Evolutionary conservation across 1,139 yeast genomes (phyloP), one percentile per base, ranked within the genome.

Genomic region (Pichia sp.): DNA sequence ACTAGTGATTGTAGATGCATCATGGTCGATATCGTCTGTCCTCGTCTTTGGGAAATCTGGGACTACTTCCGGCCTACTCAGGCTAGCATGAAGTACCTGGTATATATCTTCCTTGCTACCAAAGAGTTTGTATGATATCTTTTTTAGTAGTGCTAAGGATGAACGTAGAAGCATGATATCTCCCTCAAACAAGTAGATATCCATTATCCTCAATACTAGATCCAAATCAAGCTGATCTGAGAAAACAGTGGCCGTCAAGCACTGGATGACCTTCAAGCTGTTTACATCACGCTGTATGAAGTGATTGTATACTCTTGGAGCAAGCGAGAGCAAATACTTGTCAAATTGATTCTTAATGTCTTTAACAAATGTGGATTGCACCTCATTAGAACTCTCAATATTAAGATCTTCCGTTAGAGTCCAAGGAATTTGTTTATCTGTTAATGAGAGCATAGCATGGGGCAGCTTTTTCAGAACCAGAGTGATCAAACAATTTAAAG

Each of bases 101-200:
- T 71, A 43, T 5, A 73, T 60, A 45, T 76, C 84, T 5, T 60
- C 50, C 27, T 62, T 60, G 23, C 63, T 51, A 2, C 79, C 82
- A 51, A 66, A 76, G 17, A 79, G 60, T 47, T 70, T 72, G 47
- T 67, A 73, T 32, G 70, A 72, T 21, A 71, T 55, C 32, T 64
- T 60, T 19, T 63, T 60, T 34, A 78, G 51, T 12, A 74, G 53
- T 0, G 74, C 79, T 9, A 77, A 51, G 2, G 68, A 63, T 14
- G 65, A 66, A 20, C 75, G 63, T 38, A 69, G 57, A 34, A 74
- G 51, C 45, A 72, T 67, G 2, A 66, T 57, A 45, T 73, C 79
- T 3, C 77, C 76, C 50, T 78, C 85, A 51, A 77, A 77, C n/a
- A 76, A 53, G 51, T 66, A 67, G 8, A 77, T 62, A 51, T 79